These are phyloP conservation scores for Martensiomyces pterosporus DNA, from an alignment of 192 early-diverging fungal genomes.

Conservation along the genomic window DNA sequence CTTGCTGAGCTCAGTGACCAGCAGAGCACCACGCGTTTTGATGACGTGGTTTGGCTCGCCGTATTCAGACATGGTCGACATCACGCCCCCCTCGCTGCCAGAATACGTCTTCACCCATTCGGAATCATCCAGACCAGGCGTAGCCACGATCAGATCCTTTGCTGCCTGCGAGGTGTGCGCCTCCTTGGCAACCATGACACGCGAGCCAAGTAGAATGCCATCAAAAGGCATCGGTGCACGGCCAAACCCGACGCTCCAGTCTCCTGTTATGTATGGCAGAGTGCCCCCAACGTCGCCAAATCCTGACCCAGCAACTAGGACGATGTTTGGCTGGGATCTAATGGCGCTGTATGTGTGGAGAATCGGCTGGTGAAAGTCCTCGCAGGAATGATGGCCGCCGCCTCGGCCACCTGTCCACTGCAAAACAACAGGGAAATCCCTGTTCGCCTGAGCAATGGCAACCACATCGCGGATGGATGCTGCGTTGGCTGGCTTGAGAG, in stretches of 20 bases:
- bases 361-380: conserved; percentile 84
- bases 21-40: conserved; percentile 72
- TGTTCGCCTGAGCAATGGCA: conserved; percentile 72
- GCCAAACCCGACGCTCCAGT: conserved; percentile 78
- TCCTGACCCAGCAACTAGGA: conserved; percentile 85
- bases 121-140: conserved; percentile 73
- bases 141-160: conserved; percentile 83
- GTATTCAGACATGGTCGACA: conserved; percentile 82
- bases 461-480: conserved; percentile 78
- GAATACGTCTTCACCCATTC: conserved; percentile 85
- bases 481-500: conserved; percentile 80
- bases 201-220: conserved; percentile 93
- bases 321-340: conserved; percentile 72
- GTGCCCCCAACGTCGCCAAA: conserved; percentile 86
- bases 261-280: conserved; percentile 87
- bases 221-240: conserved; percentile 94
- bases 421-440: conserved; percentile 78
- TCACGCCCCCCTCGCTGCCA: conserved; percentile 70
- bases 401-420: conserved; percentile 93
- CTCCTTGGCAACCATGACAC: conserved; percentile 93
- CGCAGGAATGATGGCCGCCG: conserved; percentile 89
- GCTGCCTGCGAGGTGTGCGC: conserved; percentile 67
- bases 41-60: conserved; percentile 94
- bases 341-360: conserved; percentile 71
- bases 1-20: conserved; percentile 79